Base-by-base conservation (phyloP, 2,329 filamentous ascomycete species). In the Coniochaeta hoffmannii region DNA sequence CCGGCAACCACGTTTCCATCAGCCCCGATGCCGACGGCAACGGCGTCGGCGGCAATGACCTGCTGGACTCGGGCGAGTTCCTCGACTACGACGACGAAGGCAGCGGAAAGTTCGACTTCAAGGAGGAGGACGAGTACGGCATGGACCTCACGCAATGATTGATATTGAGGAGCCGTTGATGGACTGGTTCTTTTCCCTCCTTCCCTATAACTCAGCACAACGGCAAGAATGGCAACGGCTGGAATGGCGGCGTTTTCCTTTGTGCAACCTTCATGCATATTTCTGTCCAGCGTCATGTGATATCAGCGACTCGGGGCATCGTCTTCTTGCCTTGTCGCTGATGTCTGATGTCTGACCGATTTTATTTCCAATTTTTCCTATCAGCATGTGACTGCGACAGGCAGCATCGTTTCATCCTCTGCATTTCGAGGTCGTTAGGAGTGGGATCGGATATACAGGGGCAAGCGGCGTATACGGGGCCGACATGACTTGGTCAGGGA, bases 41-140 rank as follows among this genome's bases (percentile, higher is more conserved):
- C 22, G 67, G 66, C 7, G 69, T 65, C 36, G 62, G 76, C 35
- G 66, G 66, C 22, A 73, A 72, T 12, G 80, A 83, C 59, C 66
- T 81, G 53, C 71, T 70, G 32, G 78, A 80, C 50, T 65, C 72
- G 64, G 82, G 72, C 51, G 77, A 80, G 56, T 85, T 87, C 66
- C 88, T 85, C 75, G 82, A 83, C 54, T 85, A 86, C 44, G 86
- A 88, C 66, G 88, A 87, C 66, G 87, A 88, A 54, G 85, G 80
- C 58, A 89, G 83, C 66, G 86, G 86, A 55, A 81, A 85, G 46
- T 77, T 89, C 66, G 86, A 87, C 68, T 90, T 97, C 74, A 96
- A 96, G 71, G 92, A 96, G 69, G 92, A 97, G 72, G 92, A 97
- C 63, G 92, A 96, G 73, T 96, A 89, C 66, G 85, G 84, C 66